Evolutionary conservation across 176 grass and related monocot genomes (phyloP).

Genomic region (Musa troglodytarum): DNA sequence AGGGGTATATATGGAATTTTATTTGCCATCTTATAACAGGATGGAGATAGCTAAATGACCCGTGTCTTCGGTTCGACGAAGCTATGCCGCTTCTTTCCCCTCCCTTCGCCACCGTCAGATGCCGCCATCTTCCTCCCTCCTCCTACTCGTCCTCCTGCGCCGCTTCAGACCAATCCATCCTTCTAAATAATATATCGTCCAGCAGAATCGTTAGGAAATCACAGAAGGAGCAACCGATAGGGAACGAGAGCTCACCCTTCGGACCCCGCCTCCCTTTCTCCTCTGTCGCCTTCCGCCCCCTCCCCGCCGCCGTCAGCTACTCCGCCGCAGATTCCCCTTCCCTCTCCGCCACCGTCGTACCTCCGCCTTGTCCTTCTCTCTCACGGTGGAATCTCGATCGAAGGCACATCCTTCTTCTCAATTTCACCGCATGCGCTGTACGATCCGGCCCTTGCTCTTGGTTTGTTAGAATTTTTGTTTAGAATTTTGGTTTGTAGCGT

Average conservation of each 20-base stretch:
- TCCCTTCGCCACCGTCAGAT: not conserved
- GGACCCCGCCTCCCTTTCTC: not conserved
- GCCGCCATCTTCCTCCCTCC: slow-evolving; percentile 2
- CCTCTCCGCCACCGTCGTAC: slow-evolving; percentile 15
- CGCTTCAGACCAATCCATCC: slow-evolving; percentile 6
- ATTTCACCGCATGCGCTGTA: slow-evolving; percentile 50
- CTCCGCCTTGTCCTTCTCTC: not conserved
- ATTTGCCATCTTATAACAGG: too few species aligned
- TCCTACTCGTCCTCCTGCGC: slow-evolving; percentile 19
- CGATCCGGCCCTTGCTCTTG: not conserved
- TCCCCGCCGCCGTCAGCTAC: not conserved
- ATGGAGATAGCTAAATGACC: too few species aligned
- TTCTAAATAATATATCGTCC: not conserved
- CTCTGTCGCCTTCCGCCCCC: not conserved
- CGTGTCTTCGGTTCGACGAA: too few species aligned
- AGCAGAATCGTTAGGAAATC: not conserved
- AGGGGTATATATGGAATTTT: too few species aligned
- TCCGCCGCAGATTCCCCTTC: not conserved
- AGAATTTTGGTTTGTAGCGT: not conserved
- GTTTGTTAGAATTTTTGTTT: not conserved
- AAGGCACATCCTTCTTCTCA: slow-evolving; percentile 32
- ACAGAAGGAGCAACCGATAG: not conserved
- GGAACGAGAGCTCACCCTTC: slow-evolving; percentile 18
- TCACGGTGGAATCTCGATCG: slow-evolving; percentile 21
- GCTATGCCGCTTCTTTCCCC: slow-evolving; percentile 7